Conservation (phyloP, 495 filamentous ascomycete species). For the Apodospora peruviana region DNA sequence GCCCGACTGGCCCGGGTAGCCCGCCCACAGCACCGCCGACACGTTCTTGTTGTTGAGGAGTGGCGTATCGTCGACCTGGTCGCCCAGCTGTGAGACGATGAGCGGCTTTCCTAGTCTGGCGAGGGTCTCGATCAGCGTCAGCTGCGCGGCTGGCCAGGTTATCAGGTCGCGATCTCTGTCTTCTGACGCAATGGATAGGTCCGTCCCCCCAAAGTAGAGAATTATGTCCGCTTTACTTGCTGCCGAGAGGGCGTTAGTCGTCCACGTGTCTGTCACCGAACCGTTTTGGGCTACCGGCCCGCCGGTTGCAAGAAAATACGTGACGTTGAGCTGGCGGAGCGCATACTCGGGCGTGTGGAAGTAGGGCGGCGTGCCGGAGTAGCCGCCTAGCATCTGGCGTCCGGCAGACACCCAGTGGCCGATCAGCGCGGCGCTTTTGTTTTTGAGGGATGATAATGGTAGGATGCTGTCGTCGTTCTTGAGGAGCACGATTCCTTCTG, state of each 20-base stretch:
- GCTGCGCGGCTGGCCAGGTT: constrained; percentile 35
- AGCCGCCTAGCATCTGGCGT: constrained; percentile 33
- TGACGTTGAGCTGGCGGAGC: constrained; percentile 23
- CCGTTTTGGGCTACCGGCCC: constrained; percentile 36
- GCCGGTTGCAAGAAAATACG: constrained; percentile 11
- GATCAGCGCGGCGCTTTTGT: constrained; percentile 30
- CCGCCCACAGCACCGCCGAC: constrained; percentile 46
- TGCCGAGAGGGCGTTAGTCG: constrained; percentile 35
- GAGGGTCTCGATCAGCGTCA: constrained; percentile 30
- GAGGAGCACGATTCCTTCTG: constrained; percentile 31
- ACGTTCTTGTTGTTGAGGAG: constrained; percentile 45
- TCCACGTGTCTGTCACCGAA: constrained; percentile 51
- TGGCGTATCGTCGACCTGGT: constrained; percentile 49
- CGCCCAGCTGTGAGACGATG: constrained; percentile 40
- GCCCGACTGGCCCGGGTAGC: constrained; percentile 52
- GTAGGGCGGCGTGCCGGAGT: constrained; percentile 33
- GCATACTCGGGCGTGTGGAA: constrained; percentile 29
- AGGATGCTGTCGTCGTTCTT: constrained; percentile 32
- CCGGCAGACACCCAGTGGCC: constrained; percentile 35
- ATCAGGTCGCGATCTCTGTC: constrained; percentile 33
- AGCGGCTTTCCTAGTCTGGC: constrained; percentile 30
- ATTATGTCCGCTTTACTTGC: constrained; percentile 33
- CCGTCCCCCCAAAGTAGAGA: constrained; percentile 38
- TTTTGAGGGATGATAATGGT: constrained; percentile 21
- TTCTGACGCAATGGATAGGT: constrained; percentile 33